Base-by-base conservation (phyloP, 2,329 filamentous ascomycete species). In the Catunica adiposa region DNA sequence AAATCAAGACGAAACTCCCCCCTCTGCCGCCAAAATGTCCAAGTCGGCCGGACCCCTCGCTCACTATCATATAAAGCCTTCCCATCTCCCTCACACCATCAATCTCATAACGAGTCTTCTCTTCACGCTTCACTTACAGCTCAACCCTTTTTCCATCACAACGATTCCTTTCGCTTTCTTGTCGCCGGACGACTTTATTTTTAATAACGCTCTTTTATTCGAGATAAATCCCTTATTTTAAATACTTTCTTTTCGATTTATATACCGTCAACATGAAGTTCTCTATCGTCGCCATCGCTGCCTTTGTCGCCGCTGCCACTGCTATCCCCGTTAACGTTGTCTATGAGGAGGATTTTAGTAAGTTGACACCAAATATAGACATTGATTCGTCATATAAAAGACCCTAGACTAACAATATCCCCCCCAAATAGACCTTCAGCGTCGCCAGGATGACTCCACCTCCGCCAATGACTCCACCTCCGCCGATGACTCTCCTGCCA, bases 181-280 rank as follows among this genome's bases (percentile, higher is more conserved):
- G 55, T 56, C 55, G 55, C 55, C 50, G 55, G 55, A 50, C 51
- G 50, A 62, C 56, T 51, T 42, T 54, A 60, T 62, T 31, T 22
- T 31, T 51, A 20, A 22, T 17, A 31, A 51, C 48, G 48, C 23
- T 31, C n/a, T 34, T 51, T 51, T 51, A 29, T 23, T 23, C 14
- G 9, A 25, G 34, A 38, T 3, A 38, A 38, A 38, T 5, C 11
- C 37, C 37, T 51, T 31, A 47, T 47, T 31, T 44, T 14, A n/a
- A 44, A 11, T n/a, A 17, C 23, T 29, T 14, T 23, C 23, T 2
- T 20, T 38, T 22, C 11, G 1, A 38, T 38, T 34, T 46, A 53
- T 46, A 40, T 51, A 61, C 63, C 62, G 64, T 67, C 71, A 77
- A 70, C 58, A 79, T 79, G 76, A 72, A 77, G 70, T 73, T 73